These are phyloP conservation scores for Flaveria ramosissima DNA, from an alignment of 129 eudicot genomes.

Conservation along the genomic window DNA sequence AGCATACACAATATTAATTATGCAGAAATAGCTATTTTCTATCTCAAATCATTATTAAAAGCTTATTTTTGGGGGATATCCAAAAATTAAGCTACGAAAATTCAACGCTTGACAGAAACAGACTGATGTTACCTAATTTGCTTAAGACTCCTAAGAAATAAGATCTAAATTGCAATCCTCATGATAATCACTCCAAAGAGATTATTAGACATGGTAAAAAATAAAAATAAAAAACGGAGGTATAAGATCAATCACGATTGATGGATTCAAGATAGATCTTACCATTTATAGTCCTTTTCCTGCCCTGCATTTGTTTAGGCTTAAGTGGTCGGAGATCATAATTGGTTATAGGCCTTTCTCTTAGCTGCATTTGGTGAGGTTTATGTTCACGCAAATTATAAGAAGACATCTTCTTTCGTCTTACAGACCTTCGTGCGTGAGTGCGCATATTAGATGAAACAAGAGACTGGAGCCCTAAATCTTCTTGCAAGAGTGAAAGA, in stretches of 20 bases:
- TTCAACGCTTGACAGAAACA: too few relatives aligned
- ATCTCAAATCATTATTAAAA: too few relatives aligned
- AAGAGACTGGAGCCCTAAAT: constrained; percentile 8
- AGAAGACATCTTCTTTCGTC: not conserved
- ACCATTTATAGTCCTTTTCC: constrained; percentile 11
- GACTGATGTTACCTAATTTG: not conserved
- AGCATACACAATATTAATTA: too few relatives aligned
- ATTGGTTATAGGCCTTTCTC: not conserved
- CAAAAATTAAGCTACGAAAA: too few relatives aligned
- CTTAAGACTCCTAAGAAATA: not conserved
- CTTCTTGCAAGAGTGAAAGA: constrained; percentile 2
- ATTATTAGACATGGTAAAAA: not conserved
- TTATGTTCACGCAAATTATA: not conserved
- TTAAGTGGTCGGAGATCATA: not conserved
- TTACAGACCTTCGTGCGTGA: not conserved
- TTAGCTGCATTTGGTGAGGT: not conserved
- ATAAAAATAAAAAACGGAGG: not conserved
- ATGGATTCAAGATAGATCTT: not conserved
- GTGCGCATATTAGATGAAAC: constrained; percentile 4
- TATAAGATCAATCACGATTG: too few relatives aligned
- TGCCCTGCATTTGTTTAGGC: not conserved
- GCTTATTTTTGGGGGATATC: too few relatives aligned
- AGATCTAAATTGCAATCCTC: not conserved
- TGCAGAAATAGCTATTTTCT: too few relatives aligned
- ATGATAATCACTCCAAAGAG: not conserved